Conservation (phyloP, 1,139 yeast genomes). For the Zygoascus sp. region DNA sequence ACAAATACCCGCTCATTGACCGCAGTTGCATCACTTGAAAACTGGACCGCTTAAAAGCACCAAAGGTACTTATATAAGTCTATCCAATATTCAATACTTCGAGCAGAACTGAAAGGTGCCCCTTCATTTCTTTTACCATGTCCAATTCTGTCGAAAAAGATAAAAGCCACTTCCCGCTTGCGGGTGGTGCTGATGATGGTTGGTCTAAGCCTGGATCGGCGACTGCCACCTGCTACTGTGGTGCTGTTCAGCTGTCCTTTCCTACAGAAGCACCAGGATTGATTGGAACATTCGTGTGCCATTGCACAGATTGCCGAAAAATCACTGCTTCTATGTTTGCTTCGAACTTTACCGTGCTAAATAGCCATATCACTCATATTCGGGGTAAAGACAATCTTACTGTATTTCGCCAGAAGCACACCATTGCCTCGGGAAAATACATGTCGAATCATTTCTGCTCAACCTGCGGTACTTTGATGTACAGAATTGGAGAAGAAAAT, state of each 20-base stretch:
- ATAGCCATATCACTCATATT: not conserved
- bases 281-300: not conserved
- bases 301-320: conserved; percentile 4
- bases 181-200: too few species aligned
- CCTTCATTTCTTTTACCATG: too few species aligned
- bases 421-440: not conserved
- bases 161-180: too few species aligned
- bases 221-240: conserved; percentile 4
- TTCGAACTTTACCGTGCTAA: not conserved
- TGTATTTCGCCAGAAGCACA: not conserved
- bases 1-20: too few species aligned
- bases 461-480: conserved; percentile 3
- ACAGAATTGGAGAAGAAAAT: not conserved
- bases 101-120: too few species aligned
- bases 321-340: conserved; percentile 6
- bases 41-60: too few species aligned
- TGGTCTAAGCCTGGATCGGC: too few species aligned
- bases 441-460: conserved; percentile 5
- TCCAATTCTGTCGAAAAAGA: too few species aligned
- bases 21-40: too few species aligned
- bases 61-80: too few species aligned
- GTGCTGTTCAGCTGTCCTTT: conserved; percentile 2
- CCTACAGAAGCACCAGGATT: conserved; percentile 5
- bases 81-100: too few species aligned
- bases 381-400: conserved; percentile 1